phyloP scores from a whole-genome alignment of 2,329 filamentous ascomycete species.

The Ophiostoma piceae region DNA sequence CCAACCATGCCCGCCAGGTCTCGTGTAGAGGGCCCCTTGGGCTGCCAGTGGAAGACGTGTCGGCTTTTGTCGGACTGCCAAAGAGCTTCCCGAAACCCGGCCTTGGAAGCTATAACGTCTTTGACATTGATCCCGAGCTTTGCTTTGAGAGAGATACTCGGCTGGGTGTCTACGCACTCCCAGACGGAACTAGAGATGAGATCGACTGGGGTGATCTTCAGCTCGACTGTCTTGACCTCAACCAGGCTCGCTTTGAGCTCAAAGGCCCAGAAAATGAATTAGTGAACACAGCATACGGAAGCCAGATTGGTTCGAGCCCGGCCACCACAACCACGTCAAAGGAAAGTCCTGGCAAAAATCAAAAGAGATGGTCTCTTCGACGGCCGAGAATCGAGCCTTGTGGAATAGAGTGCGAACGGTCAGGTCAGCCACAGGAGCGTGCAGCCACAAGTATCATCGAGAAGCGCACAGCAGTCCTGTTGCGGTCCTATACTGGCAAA shows the following conservation, averaged over 20 bases:
- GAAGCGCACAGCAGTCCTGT: slow-evolving; percentile 64
- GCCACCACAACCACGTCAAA: not conserved
- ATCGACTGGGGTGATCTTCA: slow-evolving; percentile 70
- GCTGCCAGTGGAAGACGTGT: slow-evolving; percentile 54
- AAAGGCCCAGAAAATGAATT: slow-evolving; percentile 42
- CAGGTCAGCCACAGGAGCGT: not conserved
- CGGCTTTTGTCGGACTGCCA: slow-evolving; percentile 59
- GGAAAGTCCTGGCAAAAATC: not conserved
- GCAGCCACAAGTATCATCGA: slow-evolving; percentile 32
- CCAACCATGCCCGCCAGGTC: slow-evolving; percentile 51
- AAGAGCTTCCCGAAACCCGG: slow-evolving; percentile 54
- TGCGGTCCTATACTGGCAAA: slow-evolving; percentile 71
- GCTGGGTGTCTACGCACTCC: slow-evolving; percentile 60
- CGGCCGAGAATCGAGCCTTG: not conserved
- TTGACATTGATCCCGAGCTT: slow-evolving; percentile 57
- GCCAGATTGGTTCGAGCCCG: not conserved
- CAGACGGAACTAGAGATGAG: slow-evolving; percentile 54
- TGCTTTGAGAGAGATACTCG: slow-evolving; percentile 66
- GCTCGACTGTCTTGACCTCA: slow-evolving; percentile 58
- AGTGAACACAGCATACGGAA: slow-evolving; percentile 31
- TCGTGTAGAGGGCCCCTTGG: slow-evolving; percentile 62
- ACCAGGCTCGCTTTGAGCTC: slow-evolving; percentile 58
- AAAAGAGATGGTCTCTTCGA: not conserved
- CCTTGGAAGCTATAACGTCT: slow-evolving; percentile 57
- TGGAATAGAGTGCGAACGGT: not conserved